Conservation (phyloP, 2,329 filamentous ascomycete species). For the Rugonectria rugulosa region DNA sequence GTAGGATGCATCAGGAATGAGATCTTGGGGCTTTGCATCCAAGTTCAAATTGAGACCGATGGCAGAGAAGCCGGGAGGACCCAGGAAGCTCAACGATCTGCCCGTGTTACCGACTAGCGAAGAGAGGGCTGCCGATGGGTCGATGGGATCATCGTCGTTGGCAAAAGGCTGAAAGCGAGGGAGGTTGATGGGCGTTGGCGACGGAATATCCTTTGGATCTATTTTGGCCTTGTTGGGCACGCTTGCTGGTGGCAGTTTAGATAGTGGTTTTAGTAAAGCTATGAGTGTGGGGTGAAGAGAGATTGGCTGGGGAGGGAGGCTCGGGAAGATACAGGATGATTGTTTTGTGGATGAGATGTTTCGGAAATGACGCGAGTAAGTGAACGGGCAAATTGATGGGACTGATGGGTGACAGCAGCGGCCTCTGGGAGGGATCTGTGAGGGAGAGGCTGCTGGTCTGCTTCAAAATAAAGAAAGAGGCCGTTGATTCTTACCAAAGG, state of each 20-base stretch:
- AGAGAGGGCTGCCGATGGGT: conserved; percentile 51
- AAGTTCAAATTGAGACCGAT: conserved; percentile 64
- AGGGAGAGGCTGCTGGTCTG: background rate
- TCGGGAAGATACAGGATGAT: conserved; percentile 20
- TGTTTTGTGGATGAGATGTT: conserved; percentile 12
- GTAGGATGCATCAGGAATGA: conserved; percentile 62
- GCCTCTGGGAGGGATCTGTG: background rate
- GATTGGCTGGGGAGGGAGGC: conserved; percentile 10
- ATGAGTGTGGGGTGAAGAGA: conserved; percentile 24
- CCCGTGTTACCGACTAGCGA: conserved; percentile 61
- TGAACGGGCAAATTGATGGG: background rate
- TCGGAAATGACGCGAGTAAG: conserved; percentile 20
- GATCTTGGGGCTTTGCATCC: conserved; percentile 55
- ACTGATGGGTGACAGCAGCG: background rate
- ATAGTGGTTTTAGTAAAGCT: conserved; percentile 24
- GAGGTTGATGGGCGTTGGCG: conserved; percentile 62
- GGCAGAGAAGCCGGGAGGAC: conserved; percentile 60
- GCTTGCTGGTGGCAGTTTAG: conserved; percentile 39
- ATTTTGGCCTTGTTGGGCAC: conserved; percentile 41
- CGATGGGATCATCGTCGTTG: conserved; percentile 39
- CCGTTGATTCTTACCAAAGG: conserved; percentile 46
- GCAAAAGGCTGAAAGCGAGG: conserved; percentile 54
- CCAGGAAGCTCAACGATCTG: conserved; percentile 51
- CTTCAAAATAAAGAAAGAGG: conserved; percentile 18
- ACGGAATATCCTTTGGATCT: conserved; percentile 61